Evolutionary conservation across 306 rosid genomes (phyloP).

Genomic region (Hylodesmum podocarpum): DNA sequence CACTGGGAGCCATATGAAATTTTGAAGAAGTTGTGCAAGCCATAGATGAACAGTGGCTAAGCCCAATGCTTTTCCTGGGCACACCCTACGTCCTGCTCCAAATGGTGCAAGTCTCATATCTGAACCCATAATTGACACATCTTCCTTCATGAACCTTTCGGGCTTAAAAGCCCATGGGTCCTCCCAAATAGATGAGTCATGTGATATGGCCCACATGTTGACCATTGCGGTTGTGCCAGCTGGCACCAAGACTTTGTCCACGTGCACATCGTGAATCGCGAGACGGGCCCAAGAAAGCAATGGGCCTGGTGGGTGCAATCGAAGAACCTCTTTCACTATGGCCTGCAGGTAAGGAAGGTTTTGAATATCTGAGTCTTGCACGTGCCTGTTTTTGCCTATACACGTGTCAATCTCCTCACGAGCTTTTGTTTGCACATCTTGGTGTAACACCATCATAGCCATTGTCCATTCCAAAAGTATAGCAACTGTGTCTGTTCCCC

Average conservation of each 20-base stretch:
- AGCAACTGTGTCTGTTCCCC: constrained; percentile 75
- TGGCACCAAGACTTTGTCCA: constrained; percentile 58
- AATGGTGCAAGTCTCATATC: constrained; percentile 69
- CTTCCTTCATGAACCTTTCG: constrained; percentile 60
- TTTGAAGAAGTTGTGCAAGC: constrained; percentile 65
- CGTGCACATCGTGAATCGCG: constrained; percentile 59
- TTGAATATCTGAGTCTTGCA: constrained; percentile 58
- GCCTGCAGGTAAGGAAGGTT: constrained; percentile 68
- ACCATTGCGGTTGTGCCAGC: constrained; percentile 88
- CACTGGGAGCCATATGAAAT: constrained; percentile 51
- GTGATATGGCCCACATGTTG: constrained; percentile 86
- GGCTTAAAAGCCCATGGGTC: constrained; percentile 66
- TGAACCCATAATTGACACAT: constrained; percentile 61
- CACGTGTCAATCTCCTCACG: constrained; percentile 54
- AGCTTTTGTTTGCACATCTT: constrained; percentile 55
- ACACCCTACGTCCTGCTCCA: constrained; percentile 64
- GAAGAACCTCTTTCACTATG: constrained; percentile 71
- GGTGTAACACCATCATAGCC: constrained; percentile 73
- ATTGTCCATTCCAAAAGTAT: constrained; percentile 72
- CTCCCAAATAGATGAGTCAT: constrained; percentile 56
- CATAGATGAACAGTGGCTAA: constrained; percentile 68
- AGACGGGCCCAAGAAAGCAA: constrained; percentile 82
- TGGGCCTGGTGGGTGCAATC: constrained; percentile 79
- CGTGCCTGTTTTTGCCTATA: constrained; percentile 39
- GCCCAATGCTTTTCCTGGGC: constrained; percentile 67